phyloP scores from a whole-genome alignment of 1,139 yeast species.

The Martiniozyma asiatica region DNA sequence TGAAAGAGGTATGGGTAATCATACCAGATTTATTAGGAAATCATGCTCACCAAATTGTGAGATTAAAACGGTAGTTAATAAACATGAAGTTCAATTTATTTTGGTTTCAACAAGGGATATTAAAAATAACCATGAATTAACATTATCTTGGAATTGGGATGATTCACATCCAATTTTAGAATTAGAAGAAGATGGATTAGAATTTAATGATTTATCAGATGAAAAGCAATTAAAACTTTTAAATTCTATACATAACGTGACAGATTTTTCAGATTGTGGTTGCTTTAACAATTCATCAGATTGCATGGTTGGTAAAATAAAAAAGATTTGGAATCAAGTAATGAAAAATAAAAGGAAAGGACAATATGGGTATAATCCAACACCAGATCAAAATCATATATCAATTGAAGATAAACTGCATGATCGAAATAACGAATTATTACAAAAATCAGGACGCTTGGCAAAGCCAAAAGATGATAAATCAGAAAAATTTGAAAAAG shows the following conservation, averaged over 20 bases:
- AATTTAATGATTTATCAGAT: constrained; percentile 38
- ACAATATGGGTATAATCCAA: constrained; percentile 16
- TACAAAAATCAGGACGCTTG: too few species aligned
- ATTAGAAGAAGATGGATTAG: constrained; percentile 28
- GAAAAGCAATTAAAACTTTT: constrained; percentile 42
- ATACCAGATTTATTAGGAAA: constrained; percentile 62
- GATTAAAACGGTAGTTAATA: constrained; percentile 40
- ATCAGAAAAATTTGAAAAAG: too few species aligned
- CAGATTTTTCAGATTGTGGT: constrained; percentile 65
- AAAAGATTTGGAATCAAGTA: constrained; percentile 48
- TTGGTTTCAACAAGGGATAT: constrained; percentile 50
- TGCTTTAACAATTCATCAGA: constrained; percentile 31
- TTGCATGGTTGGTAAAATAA: constrained; percentile 50
- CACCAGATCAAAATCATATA: constrained; percentile 19
- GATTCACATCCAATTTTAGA: constrained; percentile 56
- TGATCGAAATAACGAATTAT: too few species aligned
- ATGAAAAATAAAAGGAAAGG: constrained; percentile 44
- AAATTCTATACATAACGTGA: constrained; percentile 47
- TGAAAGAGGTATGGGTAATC: constrained; percentile 69
- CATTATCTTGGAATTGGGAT: constrained; percentile 89
- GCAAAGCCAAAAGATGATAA: too few species aligned
- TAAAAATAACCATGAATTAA: constrained; percentile 50
- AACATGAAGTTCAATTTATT: constrained; percentile 35
- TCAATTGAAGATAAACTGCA: constrained; percentile 17
- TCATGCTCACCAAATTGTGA: constrained; percentile 72